A percentile compares a stretch with the other conserved stretches of the same genome.
Evolutionary conservation across 352 stramenopile species (phyloP).

Genomic region (Albugo laibachii): DNA sequence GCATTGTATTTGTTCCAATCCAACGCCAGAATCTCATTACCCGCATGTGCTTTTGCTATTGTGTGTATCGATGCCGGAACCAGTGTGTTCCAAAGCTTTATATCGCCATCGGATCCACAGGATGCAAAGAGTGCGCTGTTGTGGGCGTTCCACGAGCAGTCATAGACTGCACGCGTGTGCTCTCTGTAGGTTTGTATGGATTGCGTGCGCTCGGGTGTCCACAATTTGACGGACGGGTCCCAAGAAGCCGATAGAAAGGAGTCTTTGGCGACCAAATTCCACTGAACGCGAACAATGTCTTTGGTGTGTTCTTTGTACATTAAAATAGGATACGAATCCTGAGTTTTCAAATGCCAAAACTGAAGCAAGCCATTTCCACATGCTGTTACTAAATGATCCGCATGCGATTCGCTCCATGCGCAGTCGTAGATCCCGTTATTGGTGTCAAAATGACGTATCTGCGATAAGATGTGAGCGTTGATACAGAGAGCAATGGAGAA

Average conservation of each 20-base stretch:
- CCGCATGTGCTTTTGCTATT: conserved; percentile 41
- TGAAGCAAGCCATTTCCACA: conserved; percentile 77
- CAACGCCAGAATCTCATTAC: conserved; percentile 66
- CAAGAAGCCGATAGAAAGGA: conserved; percentile 74
- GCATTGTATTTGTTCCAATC: conserved; percentile 90
- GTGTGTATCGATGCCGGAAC: conserved; percentile 17
- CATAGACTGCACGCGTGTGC: conserved; percentile 64
- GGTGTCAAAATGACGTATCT: conserved; percentile 80
- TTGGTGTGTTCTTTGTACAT: conserved; percentile 75
- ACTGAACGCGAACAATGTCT: conserved; percentile 79
- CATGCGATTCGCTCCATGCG: conserved; percentile 76
- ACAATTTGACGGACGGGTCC: conserved; percentile 78
- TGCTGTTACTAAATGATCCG: conserved; percentile 69
- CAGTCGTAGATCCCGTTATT: conserved; percentile 80
- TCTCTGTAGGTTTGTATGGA: conserved; percentile 61
- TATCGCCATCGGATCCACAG: conserved; percentile 45
- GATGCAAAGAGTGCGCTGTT: conserved; percentile 43
- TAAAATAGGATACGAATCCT: conserved; percentile 74
- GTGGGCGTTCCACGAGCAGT: conserved; percentile 72
- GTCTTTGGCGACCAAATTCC: conserved; percentile 79
- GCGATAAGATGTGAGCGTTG: background rate
- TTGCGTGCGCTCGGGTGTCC: conserved; percentile 42
- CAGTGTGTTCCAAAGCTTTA: conserved; percentile 73
- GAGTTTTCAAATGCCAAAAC: conserved; percentile 78
- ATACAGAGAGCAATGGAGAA: background rate